Evolutionary conservation across 192 early-diverging fungal genomes (phyloP).

Genomic region (Coemansia sp.): DNA sequence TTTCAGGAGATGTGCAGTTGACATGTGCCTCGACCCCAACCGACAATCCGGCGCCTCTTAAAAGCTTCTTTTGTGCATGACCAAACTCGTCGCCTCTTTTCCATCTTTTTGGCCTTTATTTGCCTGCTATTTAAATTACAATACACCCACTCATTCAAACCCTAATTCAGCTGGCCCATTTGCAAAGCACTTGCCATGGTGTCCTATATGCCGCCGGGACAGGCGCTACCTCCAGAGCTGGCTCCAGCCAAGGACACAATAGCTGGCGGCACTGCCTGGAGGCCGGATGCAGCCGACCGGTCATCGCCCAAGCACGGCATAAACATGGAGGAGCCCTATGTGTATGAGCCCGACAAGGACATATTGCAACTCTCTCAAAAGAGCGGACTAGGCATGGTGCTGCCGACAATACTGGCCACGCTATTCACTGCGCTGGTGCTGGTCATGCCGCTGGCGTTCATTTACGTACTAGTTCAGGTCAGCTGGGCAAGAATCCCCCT

Average conservation of each 20-base stretch:
- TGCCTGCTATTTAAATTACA: too few species aligned
- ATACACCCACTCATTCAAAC: too few species aligned
- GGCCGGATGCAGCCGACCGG: background rate
- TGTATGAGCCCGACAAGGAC: slow-evolving; percentile 39
- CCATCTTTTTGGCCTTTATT: too few species aligned
- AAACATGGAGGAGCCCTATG: slow-evolving; percentile 14
- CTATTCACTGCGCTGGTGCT: slow-evolving; percentile 33
- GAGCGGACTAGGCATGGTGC: slow-evolving; percentile 16
- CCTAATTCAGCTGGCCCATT: too few species aligned
- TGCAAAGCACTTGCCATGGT: too few species aligned
- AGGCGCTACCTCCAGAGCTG: too few species aligned
- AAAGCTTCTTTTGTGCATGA: too few species aligned
- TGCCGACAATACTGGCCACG: slow-evolving; percentile 24
- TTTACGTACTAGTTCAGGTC: slow-evolving; percentile 18
- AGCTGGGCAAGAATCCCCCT: slow-evolving; percentile 32
- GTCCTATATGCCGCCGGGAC: too few species aligned
- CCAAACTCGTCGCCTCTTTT: too few species aligned
- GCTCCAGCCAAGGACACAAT: background rate
- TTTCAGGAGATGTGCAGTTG: too few species aligned
- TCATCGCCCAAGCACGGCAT: background rate
- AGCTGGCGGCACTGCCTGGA: background rate
- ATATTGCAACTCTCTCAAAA: slow-evolving; percentile 26
- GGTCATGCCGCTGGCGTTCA: slow-evolving; percentile 21
- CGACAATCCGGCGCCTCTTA: too few species aligned
- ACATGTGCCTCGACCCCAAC: too few species aligned